Conservation (phyloP, 2,329 filamentous ascomycete genomes). For the Paraphoma chrysanthemicola region DNA sequence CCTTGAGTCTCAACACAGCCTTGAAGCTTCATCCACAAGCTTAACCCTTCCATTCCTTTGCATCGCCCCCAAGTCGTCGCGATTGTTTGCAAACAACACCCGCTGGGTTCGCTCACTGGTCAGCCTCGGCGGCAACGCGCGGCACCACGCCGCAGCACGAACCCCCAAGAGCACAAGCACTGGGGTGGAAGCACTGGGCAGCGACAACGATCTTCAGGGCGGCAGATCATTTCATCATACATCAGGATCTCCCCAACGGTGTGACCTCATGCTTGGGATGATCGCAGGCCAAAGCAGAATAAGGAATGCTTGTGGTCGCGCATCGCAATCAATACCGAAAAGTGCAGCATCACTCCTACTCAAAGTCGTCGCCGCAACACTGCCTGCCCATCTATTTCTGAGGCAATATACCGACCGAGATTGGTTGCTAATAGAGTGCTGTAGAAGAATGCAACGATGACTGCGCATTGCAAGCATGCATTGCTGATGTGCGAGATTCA, state of each 20-base stretch:
- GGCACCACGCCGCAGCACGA: constrained; percentile 5
- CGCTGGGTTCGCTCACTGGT: not conserved
- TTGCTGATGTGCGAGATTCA: constrained; percentile 2
- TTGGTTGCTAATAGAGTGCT: not conserved
- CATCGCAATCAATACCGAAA: constrained; percentile 29
- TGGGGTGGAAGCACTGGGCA: constrained; percentile 18
- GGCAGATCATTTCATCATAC: constrained; percentile 35
- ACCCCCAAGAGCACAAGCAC: constrained; percentile 5
- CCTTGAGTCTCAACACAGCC: no score
- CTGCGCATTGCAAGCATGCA: constrained; percentile 1
- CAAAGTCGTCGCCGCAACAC: constrained; percentile 5
- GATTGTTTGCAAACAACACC: not conserved
- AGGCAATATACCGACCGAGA: not conserved
- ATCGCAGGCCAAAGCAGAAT: constrained; percentile 13
- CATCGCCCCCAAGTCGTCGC: not conserved
- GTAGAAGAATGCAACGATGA: constrained; percentile 6
- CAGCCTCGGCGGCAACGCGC: constrained; percentile 1
- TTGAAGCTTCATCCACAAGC: not conserved
- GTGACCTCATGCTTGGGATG: constrained; percentile 26
- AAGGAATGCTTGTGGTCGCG: constrained; percentile 18
- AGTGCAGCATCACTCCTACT: constrained; percentile 8
- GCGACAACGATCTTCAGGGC: constrained; percentile 27
- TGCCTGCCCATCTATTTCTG: constrained; percentile 4
- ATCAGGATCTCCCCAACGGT: constrained; percentile 4
- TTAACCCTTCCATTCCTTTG: not conserved